Evolutionary conservation across 2,329 filamentous ascomycete species (phyloP).

Genomic region (Chalaropsis thielavioides): DNA sequence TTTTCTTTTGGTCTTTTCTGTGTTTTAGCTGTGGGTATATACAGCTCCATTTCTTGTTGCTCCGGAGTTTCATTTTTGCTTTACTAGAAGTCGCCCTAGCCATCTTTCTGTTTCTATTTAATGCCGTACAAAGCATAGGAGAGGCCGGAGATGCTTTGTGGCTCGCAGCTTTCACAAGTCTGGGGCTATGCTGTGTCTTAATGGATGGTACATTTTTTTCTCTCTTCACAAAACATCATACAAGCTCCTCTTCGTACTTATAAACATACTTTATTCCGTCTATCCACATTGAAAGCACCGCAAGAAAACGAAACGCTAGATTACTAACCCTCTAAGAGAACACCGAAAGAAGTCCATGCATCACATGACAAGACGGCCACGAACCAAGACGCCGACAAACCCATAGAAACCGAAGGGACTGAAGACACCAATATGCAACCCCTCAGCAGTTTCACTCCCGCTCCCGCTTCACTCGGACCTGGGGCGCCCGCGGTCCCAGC

Average conservation of each 20-base stretch:
- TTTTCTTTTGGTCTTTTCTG: slow-evolving; percentile 6
- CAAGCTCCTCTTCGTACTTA: background rate
- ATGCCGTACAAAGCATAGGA: background rate
- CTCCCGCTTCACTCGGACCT: slow-evolving; percentile 11
- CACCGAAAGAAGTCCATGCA: background rate
- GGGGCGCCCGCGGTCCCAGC: slow-evolving; percentile 66
- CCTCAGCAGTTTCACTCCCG: background rate
- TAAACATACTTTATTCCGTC: background rate
- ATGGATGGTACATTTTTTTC: background rate
- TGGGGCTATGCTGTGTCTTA: background rate
- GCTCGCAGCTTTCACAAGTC: background rate
- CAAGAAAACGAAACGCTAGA: background rate
- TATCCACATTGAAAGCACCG: background rate
- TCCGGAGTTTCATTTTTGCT: slow-evolving; percentile 1
- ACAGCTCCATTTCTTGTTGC: background rate
- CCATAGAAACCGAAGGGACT: background rate
- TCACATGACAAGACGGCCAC: background rate
- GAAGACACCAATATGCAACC: background rate
- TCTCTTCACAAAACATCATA: background rate
- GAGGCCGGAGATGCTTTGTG: background rate
- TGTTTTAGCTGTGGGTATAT: background rate
- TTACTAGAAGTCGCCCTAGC: background rate
- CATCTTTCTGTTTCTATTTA: background rate
- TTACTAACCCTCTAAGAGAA: background rate
- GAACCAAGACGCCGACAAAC: background rate